Evolutionary conservation across 495 filamentous ascomycete genomes (phyloP), one percentile per base, ranked within the genome.

Genomic region (Clavariopsis aquatica): DNA sequence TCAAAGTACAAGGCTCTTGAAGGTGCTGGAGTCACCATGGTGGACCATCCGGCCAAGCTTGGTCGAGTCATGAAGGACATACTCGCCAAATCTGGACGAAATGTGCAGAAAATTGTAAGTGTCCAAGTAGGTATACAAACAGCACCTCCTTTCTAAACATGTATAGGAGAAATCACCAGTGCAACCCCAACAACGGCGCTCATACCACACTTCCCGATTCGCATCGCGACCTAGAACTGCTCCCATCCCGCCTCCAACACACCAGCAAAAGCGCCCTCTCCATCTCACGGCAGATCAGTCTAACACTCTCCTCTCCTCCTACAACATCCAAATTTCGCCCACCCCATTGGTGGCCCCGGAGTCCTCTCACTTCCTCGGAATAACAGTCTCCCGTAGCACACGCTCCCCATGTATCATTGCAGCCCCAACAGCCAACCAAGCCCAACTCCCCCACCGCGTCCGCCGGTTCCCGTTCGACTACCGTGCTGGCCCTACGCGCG

Each of bases 21-120:
- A 70, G 77, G 80, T 60, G 90, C 85, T 17, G 90, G 90, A 6
- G 89, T 84, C 0, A 84, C 84, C 0, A 87, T 95, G 75, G 87
- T 93, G 9, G 84, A 89, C 61, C 91, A 96, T 71, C 92, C 91
- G 0, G 85, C 87, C 55, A 84, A 91, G 58, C 93, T 96, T 67
- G 92, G 92, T 0, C 79, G 82, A 17, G 84, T 82, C 0, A 87
- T 96, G 80, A 87, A 85, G 72, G 75, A 75, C 10, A 74, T 89
- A 0, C 75, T 90, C 13, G 72, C 69, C 12, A 69, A 58, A 26
- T 67, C 69, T 52, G 73, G 76, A 41, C 41, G 74, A 19, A 67
- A 67, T 51, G 70, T 72, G 0, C 45, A 59, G 43, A 70, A 71
- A 49, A 75, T 71, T 22, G 72, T 73, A 66, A 41, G 71, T 53